Evolutionary conservation across 1,139 yeast genomes (phyloP), one percentile per base, ranked within the genome.

Genomic region (Meyerozyma carpophila): DNA sequence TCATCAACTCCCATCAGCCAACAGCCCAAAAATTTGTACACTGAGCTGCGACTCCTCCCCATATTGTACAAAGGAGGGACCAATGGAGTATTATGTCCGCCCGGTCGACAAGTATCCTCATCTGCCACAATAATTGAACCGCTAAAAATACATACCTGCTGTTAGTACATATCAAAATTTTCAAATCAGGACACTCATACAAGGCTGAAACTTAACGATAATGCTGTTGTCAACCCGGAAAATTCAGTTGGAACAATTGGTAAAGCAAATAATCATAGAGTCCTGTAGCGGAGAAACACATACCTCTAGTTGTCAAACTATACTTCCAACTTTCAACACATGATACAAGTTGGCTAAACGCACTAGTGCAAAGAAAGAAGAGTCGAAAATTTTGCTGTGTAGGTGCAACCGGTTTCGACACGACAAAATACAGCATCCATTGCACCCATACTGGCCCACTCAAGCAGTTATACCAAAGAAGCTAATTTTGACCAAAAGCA

Each of bases 181-280:
- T 6, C 2, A 21, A 21, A 40, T 27, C 13, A 24, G 32, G 40
- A 45, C 62, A 83, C 87, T 82, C 88, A 82, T 81, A 81, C 87
- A 81, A 81, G 87, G 87, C 87, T 82, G 87, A 82, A 82, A 82
- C 88, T 82, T 82, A 82, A 81, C 86, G 86, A 81, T 60, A 63
- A 68, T 77, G 84, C 83, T 62, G 67, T 79, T 81, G 87, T 82
- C 87, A 75, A 81, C 87, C 79, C 72, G 72, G 74, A 63, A 55
- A 58, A 77, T 81, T 82, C 88, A 79, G 88, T 81, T 74, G 88
- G 87, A 82, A 82, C 88, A 82, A 82, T 81, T 82, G 87, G 87
- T 79, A 66, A 69, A 66, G 83, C 84, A 79, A 79, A 77, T 81
- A 81, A 81, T 81, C 88, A 79, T 38, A 34, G 37, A 34, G 26